Conservation (phyloP, 768 basidiomycete genomes). For the Naganishia randhawae region DNA sequence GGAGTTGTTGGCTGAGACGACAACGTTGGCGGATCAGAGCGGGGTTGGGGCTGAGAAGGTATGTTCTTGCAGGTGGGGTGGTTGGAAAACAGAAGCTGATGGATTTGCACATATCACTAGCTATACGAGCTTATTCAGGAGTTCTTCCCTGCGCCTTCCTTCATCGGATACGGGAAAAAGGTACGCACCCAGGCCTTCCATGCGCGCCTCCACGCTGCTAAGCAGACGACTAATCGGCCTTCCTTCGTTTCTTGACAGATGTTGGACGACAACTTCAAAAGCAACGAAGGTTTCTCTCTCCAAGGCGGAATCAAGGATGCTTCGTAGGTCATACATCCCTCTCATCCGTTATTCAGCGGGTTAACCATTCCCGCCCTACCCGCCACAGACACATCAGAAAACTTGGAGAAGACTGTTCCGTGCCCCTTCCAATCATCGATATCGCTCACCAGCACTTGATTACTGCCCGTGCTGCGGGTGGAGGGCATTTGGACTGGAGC, state of each 20-base stretch:
- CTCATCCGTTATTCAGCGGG: conserved; percentile 53
- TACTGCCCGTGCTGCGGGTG: conserved; percentile 70
- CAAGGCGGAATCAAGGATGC: conserved; percentile 88
- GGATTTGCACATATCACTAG: neutral
- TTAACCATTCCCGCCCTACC: neutral
- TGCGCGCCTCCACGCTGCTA: neutral
- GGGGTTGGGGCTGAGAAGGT: conserved; percentile 68
- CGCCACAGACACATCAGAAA: conserved; percentile 58
- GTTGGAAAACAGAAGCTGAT: neutral
- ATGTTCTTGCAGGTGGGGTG: conserved; percentile 8
- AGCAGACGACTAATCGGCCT: neutral
- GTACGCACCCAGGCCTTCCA: neutral
- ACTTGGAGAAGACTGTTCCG: conserved; percentile 59
- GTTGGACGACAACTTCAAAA: conserved; percentile 70
- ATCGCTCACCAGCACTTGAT: conserved; percentile 71
- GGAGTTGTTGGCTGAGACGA: conserved; percentile 75
- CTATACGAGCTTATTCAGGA: conserved; percentile 54
- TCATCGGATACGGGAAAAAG: conserved; percentile 47
- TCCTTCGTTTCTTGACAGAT: conserved; percentile 54
- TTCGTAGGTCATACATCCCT: conserved; percentile 52
- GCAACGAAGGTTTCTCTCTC: conserved; percentile 68
- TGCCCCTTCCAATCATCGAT: conserved; percentile 50
- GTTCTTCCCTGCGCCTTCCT: conserved; percentile 65
- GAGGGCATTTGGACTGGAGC: conserved; percentile 73
- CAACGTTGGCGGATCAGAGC: conserved; percentile 77